phyloP scores from a whole-genome alignment of 2,329 filamentous ascomycete species.

The Aureobasidium melanogenum region DNA sequence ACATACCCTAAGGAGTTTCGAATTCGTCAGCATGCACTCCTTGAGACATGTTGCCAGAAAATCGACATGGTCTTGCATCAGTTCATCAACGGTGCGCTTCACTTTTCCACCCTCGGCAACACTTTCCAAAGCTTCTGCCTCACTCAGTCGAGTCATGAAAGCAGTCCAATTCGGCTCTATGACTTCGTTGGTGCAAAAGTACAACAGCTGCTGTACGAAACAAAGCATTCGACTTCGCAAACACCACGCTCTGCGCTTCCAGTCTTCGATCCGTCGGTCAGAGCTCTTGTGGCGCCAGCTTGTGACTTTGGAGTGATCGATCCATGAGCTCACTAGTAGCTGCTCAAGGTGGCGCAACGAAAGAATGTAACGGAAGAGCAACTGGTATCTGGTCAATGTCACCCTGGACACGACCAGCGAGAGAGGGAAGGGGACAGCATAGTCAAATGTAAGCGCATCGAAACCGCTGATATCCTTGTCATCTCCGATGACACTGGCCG shows the following conservation, averaged over 20 bases:
- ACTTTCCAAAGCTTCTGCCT: conserved; percentile 41
- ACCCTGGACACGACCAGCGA: conserved; percentile 93
- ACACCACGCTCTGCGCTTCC: conserved; percentile 90
- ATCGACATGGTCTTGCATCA: conserved; percentile 99
- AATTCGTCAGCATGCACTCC: conserved; percentile 98
- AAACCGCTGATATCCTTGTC: conserved; percentile 86
- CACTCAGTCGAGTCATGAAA: conserved; percentile 75
- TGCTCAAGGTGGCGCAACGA: conserved; percentile 84
- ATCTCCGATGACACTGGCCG: conserved; percentile 47
- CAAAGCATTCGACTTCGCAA: conserved; percentile 89
- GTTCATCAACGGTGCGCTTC: conserved; percentile 83
- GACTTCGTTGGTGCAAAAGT: conserved; percentile 94
- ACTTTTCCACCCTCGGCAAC: conserved; percentile 34
- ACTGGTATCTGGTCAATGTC: conserved; percentile 92
- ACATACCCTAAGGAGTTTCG: conserved; percentile 78
- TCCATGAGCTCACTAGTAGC: conserved; percentile 79
- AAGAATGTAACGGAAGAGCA: conserved; percentile 87
- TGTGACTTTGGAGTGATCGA: conserved; percentile 71
- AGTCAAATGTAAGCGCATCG: conserved; percentile 88
- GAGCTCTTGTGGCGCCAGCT: conserved; percentile 71
- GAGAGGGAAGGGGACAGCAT: conserved; percentile 86
- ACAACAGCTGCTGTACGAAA: conserved; percentile 92
- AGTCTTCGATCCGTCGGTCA: conserved; percentile 67
- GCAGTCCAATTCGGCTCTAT: conserved; percentile 96
- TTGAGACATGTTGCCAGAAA: conserved; percentile 96